Percentiles rank a stretch among this genome's conserved stretches.
Conservation (phyloP, 768 basidiomycete genomes). For the Suillus sp. region DNA sequence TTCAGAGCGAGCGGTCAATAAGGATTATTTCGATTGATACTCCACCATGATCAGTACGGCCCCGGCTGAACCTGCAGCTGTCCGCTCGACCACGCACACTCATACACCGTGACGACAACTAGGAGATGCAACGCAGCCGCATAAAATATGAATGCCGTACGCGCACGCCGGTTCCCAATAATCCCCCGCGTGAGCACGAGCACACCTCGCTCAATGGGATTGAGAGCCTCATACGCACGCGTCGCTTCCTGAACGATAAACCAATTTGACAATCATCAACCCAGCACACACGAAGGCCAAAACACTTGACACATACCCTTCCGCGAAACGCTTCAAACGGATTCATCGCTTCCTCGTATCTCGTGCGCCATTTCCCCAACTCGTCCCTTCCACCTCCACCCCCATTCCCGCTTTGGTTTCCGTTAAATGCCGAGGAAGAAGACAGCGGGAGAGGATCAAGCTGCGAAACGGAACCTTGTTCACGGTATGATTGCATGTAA, state of each 20-base stretch:
- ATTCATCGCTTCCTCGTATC: constrained; percentile 98
- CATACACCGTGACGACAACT: constrained; percentile 78
- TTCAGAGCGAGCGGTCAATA: not conserved
- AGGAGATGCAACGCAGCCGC: constrained; percentile 79
- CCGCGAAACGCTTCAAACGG: constrained; percentile 98
- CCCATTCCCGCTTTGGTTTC: constrained; percentile 41
- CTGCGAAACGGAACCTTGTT: constrained; percentile 67
- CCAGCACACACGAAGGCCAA: not conserved
- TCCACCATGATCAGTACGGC: constrained; percentile 34
- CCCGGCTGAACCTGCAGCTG: constrained; percentile 54
- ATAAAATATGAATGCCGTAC: constrained; percentile 88
- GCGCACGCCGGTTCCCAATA: constrained; percentile 86
- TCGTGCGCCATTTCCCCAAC: constrained; percentile 84
- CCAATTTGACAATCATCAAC: constrained; percentile 8
- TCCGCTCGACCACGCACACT: constrained; percentile 60
- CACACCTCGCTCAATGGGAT: constrained; percentile 88
- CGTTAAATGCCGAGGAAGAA: constrained; percentile 29
- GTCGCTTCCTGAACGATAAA: constrained; percentile 75
- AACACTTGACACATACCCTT: constrained; percentile 59
- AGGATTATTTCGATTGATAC: not conserved
- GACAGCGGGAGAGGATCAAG: constrained; percentile 64
- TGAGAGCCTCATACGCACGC: constrained; percentile 88
- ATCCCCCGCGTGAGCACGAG: constrained; percentile 83
- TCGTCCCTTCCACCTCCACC: constrained; percentile 57
- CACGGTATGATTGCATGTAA: constrained; percentile 96